These are phyloP conservation scores for Phytophthora multivora DNA, from an alignment of 352 stramenopile species.

Conservation along the genomic window DNA sequence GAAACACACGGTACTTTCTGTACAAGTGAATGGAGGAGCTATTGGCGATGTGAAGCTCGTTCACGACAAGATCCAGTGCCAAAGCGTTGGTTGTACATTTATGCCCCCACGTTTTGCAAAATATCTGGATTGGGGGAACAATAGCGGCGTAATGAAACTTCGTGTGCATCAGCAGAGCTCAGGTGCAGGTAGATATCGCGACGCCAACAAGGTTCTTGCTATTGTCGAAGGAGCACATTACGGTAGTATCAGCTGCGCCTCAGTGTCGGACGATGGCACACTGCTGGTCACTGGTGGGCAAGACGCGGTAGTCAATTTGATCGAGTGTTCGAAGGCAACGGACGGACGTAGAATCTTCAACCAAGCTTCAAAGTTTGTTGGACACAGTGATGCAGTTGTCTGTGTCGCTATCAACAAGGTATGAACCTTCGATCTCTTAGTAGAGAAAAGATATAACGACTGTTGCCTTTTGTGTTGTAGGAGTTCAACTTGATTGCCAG, in stretches of 20 bases:
- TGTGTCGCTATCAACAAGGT: slow-evolving; percentile 78
- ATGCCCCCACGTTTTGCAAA: slow-evolving; percentile 76
- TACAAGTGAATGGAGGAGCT: slow-evolving; percentile 42
- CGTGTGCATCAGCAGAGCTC: slow-evolving; percentile 49
- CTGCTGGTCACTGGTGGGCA: slow-evolving; percentile 68
- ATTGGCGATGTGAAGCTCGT: slow-evolving; percentile 64
- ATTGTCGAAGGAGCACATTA: slow-evolving; percentile 72
- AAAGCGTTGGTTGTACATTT: slow-evolving; percentile 50
- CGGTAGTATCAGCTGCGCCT: slow-evolving; percentile 55
- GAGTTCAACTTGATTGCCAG: slow-evolving; percentile 74
- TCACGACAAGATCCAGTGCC: slow-evolving; percentile 70
- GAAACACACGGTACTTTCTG: slow-evolving; percentile 39
- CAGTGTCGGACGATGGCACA: slow-evolving; percentile 62
- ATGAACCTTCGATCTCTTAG: background rate
- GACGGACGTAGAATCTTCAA: slow-evolving; percentile 68
- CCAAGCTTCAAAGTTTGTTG: slow-evolving; percentile 70
- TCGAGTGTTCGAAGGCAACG: slow-evolving; percentile 61
- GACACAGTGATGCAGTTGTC: slow-evolving; percentile 61
- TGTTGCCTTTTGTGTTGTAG: slow-evolving; percentile 16
- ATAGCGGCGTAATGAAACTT: slow-evolving; percentile 65
- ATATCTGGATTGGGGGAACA: slow-evolving; percentile 67
- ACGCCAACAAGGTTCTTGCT: slow-evolving; percentile 67
- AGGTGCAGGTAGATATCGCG: slow-evolving; percentile 46
- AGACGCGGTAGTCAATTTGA: slow-evolving; percentile 74
- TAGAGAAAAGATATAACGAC: background rate